Evolutionary conservation across 306 rosid species (phyloP).

Genomic region (Trifolium subterraneum): DNA sequence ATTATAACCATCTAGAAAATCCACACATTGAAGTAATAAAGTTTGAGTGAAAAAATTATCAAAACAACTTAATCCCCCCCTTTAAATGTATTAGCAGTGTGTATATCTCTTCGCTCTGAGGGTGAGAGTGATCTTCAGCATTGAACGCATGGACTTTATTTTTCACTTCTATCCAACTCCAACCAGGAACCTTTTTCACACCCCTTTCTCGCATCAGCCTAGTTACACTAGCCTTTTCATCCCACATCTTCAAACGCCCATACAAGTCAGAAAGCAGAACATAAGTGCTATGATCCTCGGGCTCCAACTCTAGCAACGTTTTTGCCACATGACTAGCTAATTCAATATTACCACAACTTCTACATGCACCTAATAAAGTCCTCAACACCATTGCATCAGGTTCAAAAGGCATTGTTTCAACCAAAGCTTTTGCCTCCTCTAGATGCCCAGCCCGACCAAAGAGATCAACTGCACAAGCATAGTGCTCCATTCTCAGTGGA

Average conservation of each 20-base stretch:
- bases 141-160: constrained; percentile 78
- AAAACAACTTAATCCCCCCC: constrained; percentile 51
- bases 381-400: constrained; percentile 72
- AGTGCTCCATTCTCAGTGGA: constrained; percentile 72
- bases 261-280: constrained; percentile 75
- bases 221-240: constrained; percentile 66
- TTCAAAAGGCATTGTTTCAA: constrained; percentile 72
- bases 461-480: constrained; percentile 84
- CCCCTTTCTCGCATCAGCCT: constrained; percentile 80
- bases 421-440: constrained; percentile 67
- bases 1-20: constrained; percentile 21
- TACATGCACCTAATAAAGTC: constrained; percentile 82
- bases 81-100: constrained; percentile 50
- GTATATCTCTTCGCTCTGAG: constrained; percentile 54
- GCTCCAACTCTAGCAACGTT: constrained; percentile 67
- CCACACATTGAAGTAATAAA: not conserved
- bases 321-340: constrained; percentile 73
- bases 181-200: constrained; percentile 83
- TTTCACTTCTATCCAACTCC: constrained; percentile 85
- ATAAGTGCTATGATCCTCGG: constrained; percentile 81
- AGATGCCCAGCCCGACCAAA: constrained; percentile 72
- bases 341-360: constrained; percentile 73
- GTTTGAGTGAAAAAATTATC: constrained; percentile 15
- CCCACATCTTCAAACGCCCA: constrained; percentile 71
- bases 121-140: constrained; percentile 77